Conservation (phyloP, 176 grass and related monocot species). For the Pontederia paniculata region DNA sequence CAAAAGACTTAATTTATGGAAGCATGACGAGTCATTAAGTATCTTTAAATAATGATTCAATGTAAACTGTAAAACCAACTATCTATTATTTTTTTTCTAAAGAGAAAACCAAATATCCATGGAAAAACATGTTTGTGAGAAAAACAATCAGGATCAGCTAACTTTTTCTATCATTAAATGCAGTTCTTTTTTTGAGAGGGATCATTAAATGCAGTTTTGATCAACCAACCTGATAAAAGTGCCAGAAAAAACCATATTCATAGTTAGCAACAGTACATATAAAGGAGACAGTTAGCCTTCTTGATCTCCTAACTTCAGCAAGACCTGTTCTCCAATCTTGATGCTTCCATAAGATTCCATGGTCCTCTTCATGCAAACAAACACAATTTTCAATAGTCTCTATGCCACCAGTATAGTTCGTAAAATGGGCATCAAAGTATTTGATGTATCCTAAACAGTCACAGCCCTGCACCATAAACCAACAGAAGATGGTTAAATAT, state of each 20-base stretch:
- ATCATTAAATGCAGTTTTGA: neutral
- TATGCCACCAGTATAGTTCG: constrained; percentile 87
- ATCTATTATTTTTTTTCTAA: too few relatives aligned
- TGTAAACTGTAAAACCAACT: too few relatives aligned
- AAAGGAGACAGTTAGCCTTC: constrained; percentile 95
- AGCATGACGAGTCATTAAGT: too few relatives aligned
- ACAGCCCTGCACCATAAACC: constrained; percentile 53
- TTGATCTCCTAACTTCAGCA: constrained; percentile 95
- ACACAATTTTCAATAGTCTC: constrained; percentile 99
- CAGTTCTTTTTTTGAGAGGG: neutral
- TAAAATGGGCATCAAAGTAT: constrained; percentile 99
- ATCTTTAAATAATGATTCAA: too few relatives aligned
- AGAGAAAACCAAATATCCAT: too few relatives aligned
- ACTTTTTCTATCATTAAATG: too few relatives aligned
- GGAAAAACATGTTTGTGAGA: too few relatives aligned
- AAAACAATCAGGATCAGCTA: too few relatives aligned
- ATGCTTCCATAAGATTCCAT: constrained; percentile 99
- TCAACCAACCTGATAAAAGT: constrained; percentile 87
- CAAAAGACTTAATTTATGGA: too few relatives aligned
- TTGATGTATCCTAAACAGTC: constrained; percentile 98
- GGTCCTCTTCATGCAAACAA: constrained; percentile 98
- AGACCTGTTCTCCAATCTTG: constrained; percentile 99
- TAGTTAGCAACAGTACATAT: constrained; percentile 99
- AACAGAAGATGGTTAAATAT: neutral
- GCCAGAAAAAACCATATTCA: constrained; percentile 99